Percentiles rank a stretch among this genome's conserved stretches.
Conservation (phyloP, 345 rosid genomes). For the Noccaea caerulescens region DNA sequence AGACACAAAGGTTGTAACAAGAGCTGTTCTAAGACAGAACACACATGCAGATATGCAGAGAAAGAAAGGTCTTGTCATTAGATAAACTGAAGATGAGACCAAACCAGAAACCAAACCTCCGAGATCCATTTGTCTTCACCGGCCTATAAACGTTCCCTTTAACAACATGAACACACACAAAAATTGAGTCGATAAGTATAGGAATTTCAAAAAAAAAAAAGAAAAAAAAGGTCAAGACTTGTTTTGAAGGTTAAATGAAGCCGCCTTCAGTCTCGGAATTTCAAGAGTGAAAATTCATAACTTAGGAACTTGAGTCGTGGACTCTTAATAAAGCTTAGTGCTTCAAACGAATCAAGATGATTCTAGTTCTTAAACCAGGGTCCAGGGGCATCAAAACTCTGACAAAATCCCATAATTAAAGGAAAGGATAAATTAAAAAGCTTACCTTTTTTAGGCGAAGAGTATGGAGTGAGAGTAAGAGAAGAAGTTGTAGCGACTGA, state of each 20-base stretch:
- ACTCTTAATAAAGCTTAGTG: neutral
- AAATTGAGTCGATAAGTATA: neutral
- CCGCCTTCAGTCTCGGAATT: neutral
- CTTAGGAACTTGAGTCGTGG: neutral
- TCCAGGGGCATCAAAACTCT: neutral
- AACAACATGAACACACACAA: conserved; percentile 12
- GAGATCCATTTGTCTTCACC: conserved; percentile 36
- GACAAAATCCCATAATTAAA: neutral
- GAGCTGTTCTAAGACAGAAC: conserved; percentile 51
- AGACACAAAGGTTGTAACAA: conserved; percentile 55
- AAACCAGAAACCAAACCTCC: conserved; percentile 44
- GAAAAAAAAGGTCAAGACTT: too few relatives aligned
- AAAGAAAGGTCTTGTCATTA: conserved; percentile 53
- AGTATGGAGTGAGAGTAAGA: conserved; percentile 3
- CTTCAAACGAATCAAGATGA: conserved; percentile 4
- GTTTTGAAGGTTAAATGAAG: neutral
- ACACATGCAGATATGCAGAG: conserved; percentile 48
- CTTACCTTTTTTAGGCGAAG: neutral
- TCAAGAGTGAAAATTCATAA: neutral
- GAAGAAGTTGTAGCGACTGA: conserved; percentile 14
- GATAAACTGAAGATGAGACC: conserved; percentile 39
- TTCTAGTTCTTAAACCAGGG: neutral
- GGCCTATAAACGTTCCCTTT: neutral
- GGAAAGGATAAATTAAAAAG: neutral
- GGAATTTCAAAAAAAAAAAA: neutral